These are phyloP conservation scores for Ampelocalamus luodianensis DNA, from an alignment of 176 grass and related monocot species.

Conservation along the genomic window DNA sequence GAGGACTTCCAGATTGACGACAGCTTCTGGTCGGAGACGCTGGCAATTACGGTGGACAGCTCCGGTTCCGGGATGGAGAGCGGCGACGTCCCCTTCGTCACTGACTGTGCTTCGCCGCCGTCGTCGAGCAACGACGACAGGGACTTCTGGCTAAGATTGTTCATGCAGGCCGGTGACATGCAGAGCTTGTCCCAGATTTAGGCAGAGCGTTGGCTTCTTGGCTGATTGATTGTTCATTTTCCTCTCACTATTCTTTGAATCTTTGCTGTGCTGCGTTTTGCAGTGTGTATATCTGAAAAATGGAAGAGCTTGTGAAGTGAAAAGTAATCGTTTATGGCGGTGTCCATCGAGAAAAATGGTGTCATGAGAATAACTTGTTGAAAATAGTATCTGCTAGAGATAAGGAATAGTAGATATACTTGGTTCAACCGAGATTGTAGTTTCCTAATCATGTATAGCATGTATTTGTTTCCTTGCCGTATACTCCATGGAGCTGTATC, in stretches of 20 bases:
- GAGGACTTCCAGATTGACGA: constrained; percentile 65
- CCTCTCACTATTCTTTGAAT: constrained; percentile 48
- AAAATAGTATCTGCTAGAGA: no score
- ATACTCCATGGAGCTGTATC: no score
- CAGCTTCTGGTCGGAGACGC: constrained; percentile 72
- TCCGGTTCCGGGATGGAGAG: constrained; percentile 10
- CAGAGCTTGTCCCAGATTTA: constrained; percentile 57
- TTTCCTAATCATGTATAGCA: no score
- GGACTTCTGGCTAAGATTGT: constrained; percentile 80
- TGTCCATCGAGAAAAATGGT: neutral
- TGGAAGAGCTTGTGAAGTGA: neutral
- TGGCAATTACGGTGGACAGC: constrained; percentile 50
- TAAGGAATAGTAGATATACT: no score
- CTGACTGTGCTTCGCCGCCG: neutral
- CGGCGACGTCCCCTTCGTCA: neutral
- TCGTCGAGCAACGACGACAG: constrained; percentile 50
- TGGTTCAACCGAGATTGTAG: no score
- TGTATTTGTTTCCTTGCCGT: no score
- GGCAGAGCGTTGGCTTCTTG: neutral
- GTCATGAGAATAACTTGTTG: no score
- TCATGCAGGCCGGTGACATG: constrained; percentile 67
- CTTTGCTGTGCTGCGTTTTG: constrained; percentile 18
- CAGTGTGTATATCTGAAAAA: constrained; percentile 25
- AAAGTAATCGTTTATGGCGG: neutral
- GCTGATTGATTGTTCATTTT: constrained; percentile 20